Evolutionary conservation across 352 stramenopile species (phyloP).

Genomic region (Pythium phragmitis): DNA sequence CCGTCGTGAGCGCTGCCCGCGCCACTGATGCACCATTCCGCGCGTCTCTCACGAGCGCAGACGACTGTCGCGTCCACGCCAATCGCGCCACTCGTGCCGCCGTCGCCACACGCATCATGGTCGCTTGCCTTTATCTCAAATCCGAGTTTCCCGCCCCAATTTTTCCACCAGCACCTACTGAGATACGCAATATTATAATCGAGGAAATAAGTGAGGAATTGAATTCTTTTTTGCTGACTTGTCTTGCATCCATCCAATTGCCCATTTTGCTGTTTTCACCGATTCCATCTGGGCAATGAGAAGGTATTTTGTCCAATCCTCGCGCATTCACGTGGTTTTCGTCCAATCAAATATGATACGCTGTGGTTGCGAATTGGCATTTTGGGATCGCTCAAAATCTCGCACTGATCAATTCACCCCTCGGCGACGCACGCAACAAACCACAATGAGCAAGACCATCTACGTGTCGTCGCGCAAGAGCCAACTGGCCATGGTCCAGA

Average conservation of each 20-base stretch:
- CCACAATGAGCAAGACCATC: slow-evolving; percentile 47
- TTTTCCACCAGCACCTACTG: not conserved
- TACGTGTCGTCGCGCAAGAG: slow-evolving; percentile 88
- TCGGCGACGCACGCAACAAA: not conserved
- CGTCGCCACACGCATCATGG: not conserved
- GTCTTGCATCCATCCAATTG: not conserved
- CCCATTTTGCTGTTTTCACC: slow-evolving; percentile 1
- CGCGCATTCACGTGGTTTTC: too few relatives aligned
- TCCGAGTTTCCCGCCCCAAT: not conserved
- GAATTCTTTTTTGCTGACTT: not conserved
- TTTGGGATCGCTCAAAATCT: not conserved
- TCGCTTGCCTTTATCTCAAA: not conserved
- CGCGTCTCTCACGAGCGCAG: not conserved
- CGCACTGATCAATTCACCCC: not conserved
- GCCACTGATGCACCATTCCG: not conserved
- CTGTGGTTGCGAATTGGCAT: not conserved
- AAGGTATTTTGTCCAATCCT: not conserved
- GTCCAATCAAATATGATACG: too few relatives aligned
- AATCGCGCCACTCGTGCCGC: not conserved
- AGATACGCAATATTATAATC: slow-evolving; percentile 1
- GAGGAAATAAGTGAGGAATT: not conserved
- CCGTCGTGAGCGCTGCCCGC: slow-evolving; percentile 2
- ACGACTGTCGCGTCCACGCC: not conserved
- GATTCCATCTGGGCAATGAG: slow-evolving; percentile 2
- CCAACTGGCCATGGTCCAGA: slow-evolving; percentile 87